Evolutionary conservation across 2,329 filamentous ascomycete species (phyloP).

Genomic region (Fusarium tuaranense): DNA sequence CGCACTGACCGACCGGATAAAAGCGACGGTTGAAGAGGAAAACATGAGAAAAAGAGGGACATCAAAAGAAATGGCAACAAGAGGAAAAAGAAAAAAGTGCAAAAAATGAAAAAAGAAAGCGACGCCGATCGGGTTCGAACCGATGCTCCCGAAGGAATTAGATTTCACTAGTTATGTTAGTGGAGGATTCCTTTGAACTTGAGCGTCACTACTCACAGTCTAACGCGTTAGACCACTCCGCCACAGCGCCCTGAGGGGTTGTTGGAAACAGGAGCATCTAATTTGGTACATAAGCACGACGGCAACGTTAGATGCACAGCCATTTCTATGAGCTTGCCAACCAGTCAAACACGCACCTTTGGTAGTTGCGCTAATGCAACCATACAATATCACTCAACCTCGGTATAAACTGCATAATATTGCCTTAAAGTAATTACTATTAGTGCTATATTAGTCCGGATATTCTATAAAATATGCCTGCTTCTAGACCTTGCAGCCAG

Average conservation of each 20-base stretch:
- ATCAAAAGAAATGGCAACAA: not conserved
- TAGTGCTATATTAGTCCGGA: too few species aligned
- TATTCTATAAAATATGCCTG: too few species aligned
- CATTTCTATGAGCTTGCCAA: not conserved
- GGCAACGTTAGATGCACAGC: not conserved
- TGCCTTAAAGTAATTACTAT: too few species aligned
- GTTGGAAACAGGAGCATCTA: not conserved
- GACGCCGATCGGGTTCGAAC: constrained; percentile 12
- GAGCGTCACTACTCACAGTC: constrained; percentile 2
- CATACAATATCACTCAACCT: too few species aligned
- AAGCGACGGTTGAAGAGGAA: not conserved
- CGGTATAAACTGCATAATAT: too few species aligned
- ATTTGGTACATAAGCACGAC: not conserved
- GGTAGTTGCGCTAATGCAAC: too few species aligned
- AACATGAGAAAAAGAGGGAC: not conserved
- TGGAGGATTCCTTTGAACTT: not conserved
- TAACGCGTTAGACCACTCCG: constrained; percentile 15
- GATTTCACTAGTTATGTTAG: not conserved
- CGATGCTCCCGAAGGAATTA: constrained; percentile 13
- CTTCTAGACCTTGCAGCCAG: too few species aligned
- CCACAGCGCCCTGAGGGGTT: constrained; percentile 8
- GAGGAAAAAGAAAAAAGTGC: not conserved
- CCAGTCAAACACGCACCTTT: too few species aligned
- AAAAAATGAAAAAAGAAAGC: not conserved
- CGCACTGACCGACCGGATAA: not conserved